A percentile compares a stretch with the other conserved stretches of the same genome.
Evolutionary conservation across 73 alveolate genomes (phyloP).

Genomic region (Effrenium voratum): DNA sequence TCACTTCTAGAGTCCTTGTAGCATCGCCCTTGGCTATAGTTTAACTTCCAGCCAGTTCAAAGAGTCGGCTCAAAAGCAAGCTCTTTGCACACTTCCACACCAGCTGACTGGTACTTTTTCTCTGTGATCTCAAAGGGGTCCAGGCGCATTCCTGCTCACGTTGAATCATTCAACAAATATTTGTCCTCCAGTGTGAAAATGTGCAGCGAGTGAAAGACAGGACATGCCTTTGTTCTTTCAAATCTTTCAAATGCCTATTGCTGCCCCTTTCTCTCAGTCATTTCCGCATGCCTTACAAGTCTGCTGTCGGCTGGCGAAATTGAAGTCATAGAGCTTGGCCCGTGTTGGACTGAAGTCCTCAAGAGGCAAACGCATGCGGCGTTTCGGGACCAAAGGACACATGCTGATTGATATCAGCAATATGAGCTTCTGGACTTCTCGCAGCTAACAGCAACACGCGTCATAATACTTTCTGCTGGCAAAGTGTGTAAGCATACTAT

Average conservation of each 20-base stretch:
- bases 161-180: too few species aligned
- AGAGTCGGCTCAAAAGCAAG: too few species aligned
- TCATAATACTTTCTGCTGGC: background rate
- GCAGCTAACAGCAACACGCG: background rate
- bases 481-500: too few species aligned
- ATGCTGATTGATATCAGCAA: background rate
- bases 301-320: background rate
- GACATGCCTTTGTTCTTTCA: background rate
- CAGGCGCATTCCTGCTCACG: too few species aligned
- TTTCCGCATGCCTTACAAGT: background rate
- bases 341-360: slow-evolving; percentile 35
- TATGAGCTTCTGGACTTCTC: background rate
- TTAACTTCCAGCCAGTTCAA: too few species aligned
- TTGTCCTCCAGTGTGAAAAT: too few species aligned
- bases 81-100: too few species aligned
- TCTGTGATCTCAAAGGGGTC: too few species aligned
- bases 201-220: background rate
- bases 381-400: background rate
- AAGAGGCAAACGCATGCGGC: background rate
- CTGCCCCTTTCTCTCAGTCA: background rate
- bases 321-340: background rate
- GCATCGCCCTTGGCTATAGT: too few species aligned
- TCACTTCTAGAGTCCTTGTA: too few species aligned
- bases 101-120: too few species aligned
- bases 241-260: background rate